Conservation (phyloP, 345 rosid species). For the Syzygium oleosum region DNA sequence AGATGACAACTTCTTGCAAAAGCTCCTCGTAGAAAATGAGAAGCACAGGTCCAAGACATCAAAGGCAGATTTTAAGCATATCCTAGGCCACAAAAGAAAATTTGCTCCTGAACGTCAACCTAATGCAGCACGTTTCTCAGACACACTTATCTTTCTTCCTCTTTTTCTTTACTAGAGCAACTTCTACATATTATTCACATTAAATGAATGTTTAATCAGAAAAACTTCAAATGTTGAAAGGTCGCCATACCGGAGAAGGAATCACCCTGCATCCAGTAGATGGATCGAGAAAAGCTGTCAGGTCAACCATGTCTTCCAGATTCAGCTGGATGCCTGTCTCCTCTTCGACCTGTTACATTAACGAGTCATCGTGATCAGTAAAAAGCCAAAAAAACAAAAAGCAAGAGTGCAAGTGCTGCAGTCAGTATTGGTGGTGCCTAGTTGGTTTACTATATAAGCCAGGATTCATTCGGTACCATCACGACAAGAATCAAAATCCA, state of each 20-base stretch:
- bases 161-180: not conserved
- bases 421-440: not conserved
- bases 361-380: not conserved
- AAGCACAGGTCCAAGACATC: not conserved
- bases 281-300: slow-evolving; percentile 73
- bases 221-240: not conserved
- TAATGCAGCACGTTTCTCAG: not conserved
- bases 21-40: not conserved
- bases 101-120: not conserved
- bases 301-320: slow-evolving; percentile 70
- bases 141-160: not conserved
- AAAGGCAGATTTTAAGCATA: not conserved
- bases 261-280: slow-evolving; percentile 57
- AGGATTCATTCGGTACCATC: not conserved
- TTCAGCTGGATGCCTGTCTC: slow-evolving; percentile 72
- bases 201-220: not conserved
- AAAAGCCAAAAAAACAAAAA: not conserved
- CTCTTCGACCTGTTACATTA: slow-evolving; percentile 60
- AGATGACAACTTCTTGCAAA: not conserved
- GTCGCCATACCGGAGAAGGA: slow-evolving; percentile 65
- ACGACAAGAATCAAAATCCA: not conserved
- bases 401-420: not conserved
- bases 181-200: not conserved
- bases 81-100: not conserved
- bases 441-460: not conserved